Evolutionary conservation across 805 yeast genomes (phyloP).

Genomic region (Nakazawaea holstii): DNA sequence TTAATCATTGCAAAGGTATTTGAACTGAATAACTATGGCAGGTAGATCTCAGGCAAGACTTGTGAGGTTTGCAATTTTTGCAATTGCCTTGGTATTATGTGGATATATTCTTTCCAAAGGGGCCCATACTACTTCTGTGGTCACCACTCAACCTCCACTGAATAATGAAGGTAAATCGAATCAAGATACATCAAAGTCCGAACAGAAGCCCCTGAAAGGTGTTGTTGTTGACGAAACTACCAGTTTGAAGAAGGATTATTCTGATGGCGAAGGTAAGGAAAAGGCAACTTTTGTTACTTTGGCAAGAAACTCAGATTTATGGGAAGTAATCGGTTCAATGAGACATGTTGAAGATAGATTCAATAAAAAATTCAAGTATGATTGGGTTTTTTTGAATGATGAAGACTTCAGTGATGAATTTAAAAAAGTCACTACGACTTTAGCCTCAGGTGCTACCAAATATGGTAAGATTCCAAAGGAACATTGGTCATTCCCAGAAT

Average conservation of each 20-base stretch:
- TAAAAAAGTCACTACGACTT: conserved; percentile 55
- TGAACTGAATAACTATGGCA: conserved; percentile 26
- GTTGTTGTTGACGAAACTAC: conserved; percentile 7
- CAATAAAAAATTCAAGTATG: conserved; percentile 75
- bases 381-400: conserved; percentile 94
- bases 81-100: conserved; percentile 37
- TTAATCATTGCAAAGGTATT: no score
- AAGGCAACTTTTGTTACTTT: conserved; percentile 79
- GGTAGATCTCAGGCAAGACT: conserved; percentile 41
- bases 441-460: conserved; percentile 71
- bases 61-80: conserved; percentile 42
- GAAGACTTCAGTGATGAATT: conserved; percentile 81
- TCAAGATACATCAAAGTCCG: not conserved
- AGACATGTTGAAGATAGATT: conserved; percentile 85
- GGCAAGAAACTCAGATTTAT: conserved; percentile 72
- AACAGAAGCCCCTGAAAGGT: conserved; percentile 8
- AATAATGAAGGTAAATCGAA: not conserved
- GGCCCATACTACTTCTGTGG: conserved; percentile 22
- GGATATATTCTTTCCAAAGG: conserved; percentile 45
- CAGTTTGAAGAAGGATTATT: conserved; percentile 9
- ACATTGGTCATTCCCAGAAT: conserved; percentile 84
- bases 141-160: conserved; percentile 17
- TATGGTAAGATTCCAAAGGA: conserved; percentile 79
- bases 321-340: conserved; percentile 57
- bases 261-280: conserved; percentile 24